Evolutionary conservation across 495 filamentous ascomycete species (phyloP), one percentile per base, ranked within the genome.

Genomic region (Lindgomyces ingoldianus): DNA sequence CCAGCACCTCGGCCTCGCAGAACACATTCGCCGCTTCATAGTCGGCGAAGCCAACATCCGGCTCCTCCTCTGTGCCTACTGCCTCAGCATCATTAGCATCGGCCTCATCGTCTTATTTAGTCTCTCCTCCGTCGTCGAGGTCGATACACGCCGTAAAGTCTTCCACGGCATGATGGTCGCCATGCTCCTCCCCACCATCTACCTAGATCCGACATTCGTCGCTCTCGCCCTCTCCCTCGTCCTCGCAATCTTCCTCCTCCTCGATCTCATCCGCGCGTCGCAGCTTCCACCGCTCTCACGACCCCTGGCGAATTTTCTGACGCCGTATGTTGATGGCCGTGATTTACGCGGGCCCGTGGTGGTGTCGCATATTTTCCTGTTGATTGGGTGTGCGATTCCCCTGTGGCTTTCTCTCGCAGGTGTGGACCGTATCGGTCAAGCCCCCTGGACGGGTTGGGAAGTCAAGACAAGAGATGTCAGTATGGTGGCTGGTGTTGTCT

Each of bases 121-220:
- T 33, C 80, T 97, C 25, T 89, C 87, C 39, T 75, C 85, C 14
- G 72, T 89, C 55, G 82, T 83, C 4, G 90, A 96, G 76, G 92
- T 98, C 36, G 95, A 99, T 75, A 99, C 94, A 2, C 84, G 94
- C n/a, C 85, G 94, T 39, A 99, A 99, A 75, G 89, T 99, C 10
- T 99, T 99, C 75, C 94, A 99, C 74, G 94, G 93, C 64, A 96
- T 91, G 85, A 96, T 97, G 85, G 92, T 98, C 36, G 82, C 85
- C 44, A 96, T 99, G 90, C 89, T 99, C 64, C 81, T 97, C 2
- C 91, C 94, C 11, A 84, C 89, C 1, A 87, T 86, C 1, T 95
- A 87, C 70, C 74, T 97, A 63, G 95, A 98, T 74, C 95, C 94
- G 8, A 74, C 85, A 18, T 98, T 91, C 72, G 84, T 85, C 47